A percentile compares a stretch with the other conserved stretches of the same genome.
phyloP scores from a whole-genome alignment of 2,329 filamentous ascomycete genomes.

The Cadophora sp. region DNA sequence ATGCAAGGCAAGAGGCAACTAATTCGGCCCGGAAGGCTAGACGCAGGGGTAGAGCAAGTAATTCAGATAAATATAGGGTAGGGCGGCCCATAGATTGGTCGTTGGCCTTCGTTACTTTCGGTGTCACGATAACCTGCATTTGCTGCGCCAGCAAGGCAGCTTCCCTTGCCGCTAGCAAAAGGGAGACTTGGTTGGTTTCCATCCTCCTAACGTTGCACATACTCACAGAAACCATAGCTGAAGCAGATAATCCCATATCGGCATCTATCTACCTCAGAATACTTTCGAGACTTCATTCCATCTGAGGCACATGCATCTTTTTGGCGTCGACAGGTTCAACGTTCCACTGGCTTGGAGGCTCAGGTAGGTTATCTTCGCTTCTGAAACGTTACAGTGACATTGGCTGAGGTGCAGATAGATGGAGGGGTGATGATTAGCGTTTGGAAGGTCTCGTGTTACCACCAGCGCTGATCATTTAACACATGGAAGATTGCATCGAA shows the following conservation, averaged over 20 bases:
- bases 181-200: not conserved
- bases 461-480: not conserved
- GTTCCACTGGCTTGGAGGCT: conserved; percentile 13
- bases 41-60: conserved; percentile 1
- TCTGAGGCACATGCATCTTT: not conserved
- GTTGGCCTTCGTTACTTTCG: not conserved
- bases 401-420: conserved; percentile 7
- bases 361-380: conserved; percentile 2
- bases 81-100: conserved; percentile 1
- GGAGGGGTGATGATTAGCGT: conserved; percentile 2
- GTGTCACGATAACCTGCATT: not conserved
- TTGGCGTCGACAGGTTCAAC: conserved; percentile 10
- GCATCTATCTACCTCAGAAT: not conserved
- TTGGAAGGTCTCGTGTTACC: not conserved
- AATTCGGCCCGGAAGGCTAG: conserved; percentile 11
- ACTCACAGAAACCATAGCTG: not conserved
- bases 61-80: not conserved
- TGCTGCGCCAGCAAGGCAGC: conserved; percentile 2
- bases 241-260: not conserved
- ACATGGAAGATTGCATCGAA: not conserved
- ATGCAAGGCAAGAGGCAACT: not conserved
- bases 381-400: conserved; percentile 18
- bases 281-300: not conserved
- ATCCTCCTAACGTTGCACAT: conserved; percentile 2
- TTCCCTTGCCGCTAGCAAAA: not conserved